Base-by-base conservation (phyloP, 352 stramenopile genomes). In the Phytophthora macrochlamydospora region DNA sequence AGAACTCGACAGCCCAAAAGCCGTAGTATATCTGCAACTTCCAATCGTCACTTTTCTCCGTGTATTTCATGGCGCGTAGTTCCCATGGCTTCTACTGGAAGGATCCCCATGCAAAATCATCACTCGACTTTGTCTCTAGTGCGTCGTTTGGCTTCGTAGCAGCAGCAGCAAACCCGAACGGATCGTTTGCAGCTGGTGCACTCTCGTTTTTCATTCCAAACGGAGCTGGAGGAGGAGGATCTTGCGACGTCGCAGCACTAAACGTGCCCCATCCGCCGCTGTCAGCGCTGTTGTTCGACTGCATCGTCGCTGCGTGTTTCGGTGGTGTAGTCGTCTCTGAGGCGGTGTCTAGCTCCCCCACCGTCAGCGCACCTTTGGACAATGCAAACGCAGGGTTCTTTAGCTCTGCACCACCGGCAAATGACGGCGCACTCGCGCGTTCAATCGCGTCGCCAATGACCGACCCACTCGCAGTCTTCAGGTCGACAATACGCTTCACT, bases 351-450 rank as follows among this genome's bases (percentile, higher is more conserved):
- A 77, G 53, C 35, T 77, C 69, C 42, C 69, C 69, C 7, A 77
- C 69, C 14, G 69, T 77, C 9, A 77, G 42, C 11, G 65, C 69
- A 45, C 69, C 69, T 46, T 77, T 77, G 4, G 65, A 77, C 45
- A 74, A 18, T 2, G 65, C 69, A 52, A 77, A 77, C 1, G 56
- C 51, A n/a, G 65, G 51, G 29, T 74, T 70, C 37, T 65, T 74
- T 7, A 52, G 50, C 13, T 71, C 69, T 6, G 37, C 3, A 11
- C 38, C 49, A 14, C 57, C 57, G 6, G 51, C 38, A 12, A 71
- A 71, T 0, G 42, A 45, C 9, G 38, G 3, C 4, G 49, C 44
- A 42, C 38, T 65, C n/a, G 67, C 54, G 33, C 61, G 55, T 28
- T 65, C 44, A 44, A 65, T 56, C 28, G 63, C 38, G 29, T 57